Percentiles rank a stretch among this genome's conserved stretches.
Evolutionary conservation across 345 rosid genomes (phyloP).

Genomic region (Lumnitzera littorea): DNA sequence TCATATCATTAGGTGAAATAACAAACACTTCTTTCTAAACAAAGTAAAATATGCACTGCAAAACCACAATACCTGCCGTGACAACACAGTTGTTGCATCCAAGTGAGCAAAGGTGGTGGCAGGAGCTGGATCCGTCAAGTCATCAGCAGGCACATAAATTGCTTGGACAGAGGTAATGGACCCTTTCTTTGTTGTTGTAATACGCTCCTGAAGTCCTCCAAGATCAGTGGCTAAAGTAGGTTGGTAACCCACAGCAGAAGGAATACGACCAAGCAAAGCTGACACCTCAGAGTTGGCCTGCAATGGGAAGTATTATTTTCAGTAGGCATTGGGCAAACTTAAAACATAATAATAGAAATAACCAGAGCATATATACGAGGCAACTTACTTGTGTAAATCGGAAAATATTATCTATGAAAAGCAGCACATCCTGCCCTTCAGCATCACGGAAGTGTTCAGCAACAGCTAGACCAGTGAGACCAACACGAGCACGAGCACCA

Average conservation of each 20-base stretch:
- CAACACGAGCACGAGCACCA: constrained; percentile 99
- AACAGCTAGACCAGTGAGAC: constrained; percentile 92
- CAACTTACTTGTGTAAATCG: constrained; percentile 76
- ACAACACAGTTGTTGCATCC: constrained; percentile 98
- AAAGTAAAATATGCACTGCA: not conserved
- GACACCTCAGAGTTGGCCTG: constrained; percentile 99
- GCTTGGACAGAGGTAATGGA: constrained; percentile 99
- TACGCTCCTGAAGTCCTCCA: constrained; percentile 98
- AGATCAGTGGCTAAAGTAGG: constrained; percentile 98
- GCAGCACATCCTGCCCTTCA: constrained; percentile 98
- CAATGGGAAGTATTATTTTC: not conserved
- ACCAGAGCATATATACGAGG: not conserved
- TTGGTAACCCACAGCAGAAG: constrained; percentile 99
- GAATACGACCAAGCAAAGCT: constrained; percentile 97
- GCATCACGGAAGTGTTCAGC: constrained; percentile 99
- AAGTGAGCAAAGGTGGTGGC: constrained; percentile 99
- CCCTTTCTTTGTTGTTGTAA: constrained; percentile 98
- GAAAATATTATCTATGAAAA: constrained; percentile 95
- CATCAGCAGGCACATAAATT: constrained; percentile 98
- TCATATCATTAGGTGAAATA: not conserved
- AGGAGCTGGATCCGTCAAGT: constrained; percentile 99
- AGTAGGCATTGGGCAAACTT: not conserved
- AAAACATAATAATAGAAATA: not conserved
- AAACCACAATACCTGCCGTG: constrained; percentile 60
- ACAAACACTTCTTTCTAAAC: not conserved